These are phyloP conservation scores for Fusarium nodosum DNA, from an alignment of 2,329 filamentous ascomycete genomes.

Conservation along the genomic window DNA sequence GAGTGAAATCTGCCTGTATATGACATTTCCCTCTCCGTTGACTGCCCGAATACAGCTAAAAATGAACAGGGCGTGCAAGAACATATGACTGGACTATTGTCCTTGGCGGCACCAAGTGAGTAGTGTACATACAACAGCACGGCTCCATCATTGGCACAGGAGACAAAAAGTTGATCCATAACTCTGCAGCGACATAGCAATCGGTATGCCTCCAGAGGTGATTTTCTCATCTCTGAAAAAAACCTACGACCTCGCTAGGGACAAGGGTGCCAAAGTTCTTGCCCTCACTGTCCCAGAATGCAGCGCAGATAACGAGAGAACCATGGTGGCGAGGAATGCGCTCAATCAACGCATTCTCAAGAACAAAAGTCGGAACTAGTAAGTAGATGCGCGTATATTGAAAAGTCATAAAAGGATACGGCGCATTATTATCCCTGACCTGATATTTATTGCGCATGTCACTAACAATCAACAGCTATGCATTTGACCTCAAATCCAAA, in stretches of 20 bases:
- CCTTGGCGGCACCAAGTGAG: slow-evolving; percentile 74
- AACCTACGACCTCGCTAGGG: slow-evolving; percentile 65
- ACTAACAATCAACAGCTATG: slow-evolving; percentile 59
- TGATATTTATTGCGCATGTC: neutral
- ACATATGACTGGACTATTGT: slow-evolving; percentile 72
- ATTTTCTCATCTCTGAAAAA: slow-evolving; percentile 65
- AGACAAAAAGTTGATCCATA: slow-evolving; percentile 1
- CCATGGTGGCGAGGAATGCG: slow-evolving; percentile 56
- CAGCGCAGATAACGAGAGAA: slow-evolving; percentile 44
- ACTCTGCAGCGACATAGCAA: slow-evolving; percentile 64
- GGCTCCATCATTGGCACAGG: neutral
- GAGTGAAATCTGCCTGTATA: slow-evolving; percentile 56
- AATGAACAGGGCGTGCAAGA: slow-evolving; percentile 39
- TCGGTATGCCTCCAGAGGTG: slow-evolving; percentile 53
- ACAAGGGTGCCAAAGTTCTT: slow-evolving; percentile 67
- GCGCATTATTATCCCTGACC: no score
- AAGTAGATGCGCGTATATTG: slow-evolving; percentile 48
- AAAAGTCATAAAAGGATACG: no score
- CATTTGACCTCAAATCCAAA: slow-evolving; percentile 68
- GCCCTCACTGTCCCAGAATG: slow-evolving; percentile 74
- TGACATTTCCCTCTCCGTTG: neutral
- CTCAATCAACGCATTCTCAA: slow-evolving; percentile 68
- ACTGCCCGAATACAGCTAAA: slow-evolving; percentile 4
- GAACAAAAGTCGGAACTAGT: slow-evolving; percentile 67
- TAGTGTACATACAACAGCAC: slow-evolving; percentile 3